These are phyloP conservation scores for Geranium incanum DNA, from an alignment of 441 rosid species.

Conservation along the genomic window DNA sequence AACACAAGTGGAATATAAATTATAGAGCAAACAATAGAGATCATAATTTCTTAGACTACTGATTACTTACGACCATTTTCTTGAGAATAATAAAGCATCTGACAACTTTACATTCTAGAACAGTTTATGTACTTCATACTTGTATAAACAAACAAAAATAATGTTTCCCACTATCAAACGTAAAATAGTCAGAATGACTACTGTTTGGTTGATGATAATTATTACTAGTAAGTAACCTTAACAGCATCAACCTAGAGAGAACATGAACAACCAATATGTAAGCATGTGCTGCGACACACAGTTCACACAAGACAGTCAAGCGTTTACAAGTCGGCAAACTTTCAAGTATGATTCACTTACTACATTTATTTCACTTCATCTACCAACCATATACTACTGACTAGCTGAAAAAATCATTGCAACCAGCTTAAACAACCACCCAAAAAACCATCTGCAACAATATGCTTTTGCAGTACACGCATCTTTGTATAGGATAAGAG, in stretches of 20 bases:
- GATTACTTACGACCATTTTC: neutral
- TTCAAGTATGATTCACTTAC: conserved; percentile 5
- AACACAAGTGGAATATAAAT: neutral
- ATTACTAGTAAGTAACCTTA: neutral
- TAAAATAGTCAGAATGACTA: no score
- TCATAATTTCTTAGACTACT: neutral
- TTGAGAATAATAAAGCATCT: neutral
- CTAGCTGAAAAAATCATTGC: neutral
- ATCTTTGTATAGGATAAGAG: neutral
- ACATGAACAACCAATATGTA: neutral
- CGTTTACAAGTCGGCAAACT: neutral
- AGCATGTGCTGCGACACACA: neutral
- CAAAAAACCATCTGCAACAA: neutral
- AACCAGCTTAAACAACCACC: neutral
- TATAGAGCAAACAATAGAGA: neutral
- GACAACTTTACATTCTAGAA: conserved; percentile 1
- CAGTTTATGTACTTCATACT: conserved; percentile 1
- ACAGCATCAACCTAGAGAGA: neutral
- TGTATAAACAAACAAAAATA: neutral
- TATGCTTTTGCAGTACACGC: neutral
- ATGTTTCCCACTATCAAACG: no score
- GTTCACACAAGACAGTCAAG: neutral
- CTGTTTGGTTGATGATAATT: no score
- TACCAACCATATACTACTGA: neutral
- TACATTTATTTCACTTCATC: conserved; percentile 2